A percentile compares a stretch with the other conserved stretches of the same genome.
phyloP scores from a whole-genome alignment of 441 rosid genomes.

The Theobroma grandiflorum region DNA sequence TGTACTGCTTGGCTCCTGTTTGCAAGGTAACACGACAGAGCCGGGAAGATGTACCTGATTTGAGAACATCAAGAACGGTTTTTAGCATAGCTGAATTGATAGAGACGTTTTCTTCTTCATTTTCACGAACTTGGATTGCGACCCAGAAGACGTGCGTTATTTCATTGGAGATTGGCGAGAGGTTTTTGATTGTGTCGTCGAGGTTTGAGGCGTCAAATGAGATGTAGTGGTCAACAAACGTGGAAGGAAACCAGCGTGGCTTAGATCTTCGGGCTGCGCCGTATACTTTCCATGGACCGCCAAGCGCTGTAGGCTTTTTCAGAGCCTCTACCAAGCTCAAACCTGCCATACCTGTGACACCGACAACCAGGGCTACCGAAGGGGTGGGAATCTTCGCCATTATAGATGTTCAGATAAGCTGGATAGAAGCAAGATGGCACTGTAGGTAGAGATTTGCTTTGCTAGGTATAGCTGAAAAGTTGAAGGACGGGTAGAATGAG shows the following conservation, averaged over 20 bases:
- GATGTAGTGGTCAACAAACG: slow-evolving; percentile 34
- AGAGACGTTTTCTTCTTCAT: slow-evolving; percentile 35
- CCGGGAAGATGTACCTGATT: not conserved
- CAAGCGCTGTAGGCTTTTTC: slow-evolving; percentile 18
- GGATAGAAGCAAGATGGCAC: too few species aligned
- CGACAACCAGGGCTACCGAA: slow-evolving; percentile 18
- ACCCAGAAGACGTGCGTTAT: slow-evolving; percentile 57
- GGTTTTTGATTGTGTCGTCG: slow-evolving; percentile 28
- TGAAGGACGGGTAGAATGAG: too few species aligned
- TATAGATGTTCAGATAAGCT: too few species aligned
- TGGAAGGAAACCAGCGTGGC: slow-evolving; percentile 53
- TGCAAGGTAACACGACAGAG: slow-evolving; percentile 41
- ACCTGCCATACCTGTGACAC: slow-evolving; percentile 39
- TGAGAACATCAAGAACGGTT: slow-evolving; percentile 39
- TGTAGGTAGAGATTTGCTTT: too few species aligned
- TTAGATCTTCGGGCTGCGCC: slow-evolving; percentile 37
- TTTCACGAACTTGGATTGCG: slow-evolving; percentile 35
- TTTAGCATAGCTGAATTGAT: slow-evolving; percentile 36
- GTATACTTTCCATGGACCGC: slow-evolving; percentile 43
- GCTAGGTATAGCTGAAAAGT: too few species aligned
- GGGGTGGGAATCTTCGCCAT: too few species aligned
- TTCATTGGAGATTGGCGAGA: slow-evolving; percentile 29
- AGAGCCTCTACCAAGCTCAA: slow-evolving; percentile 28
- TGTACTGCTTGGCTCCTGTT: slow-evolving; percentile 46
- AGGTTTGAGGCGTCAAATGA: slow-evolving; percentile 38